Evolutionary conservation across 768 basidiomycete genomes (phyloP), one percentile per base, ranked within the genome.

Genomic region (Naganishia vaughanmartiniae): DNA sequence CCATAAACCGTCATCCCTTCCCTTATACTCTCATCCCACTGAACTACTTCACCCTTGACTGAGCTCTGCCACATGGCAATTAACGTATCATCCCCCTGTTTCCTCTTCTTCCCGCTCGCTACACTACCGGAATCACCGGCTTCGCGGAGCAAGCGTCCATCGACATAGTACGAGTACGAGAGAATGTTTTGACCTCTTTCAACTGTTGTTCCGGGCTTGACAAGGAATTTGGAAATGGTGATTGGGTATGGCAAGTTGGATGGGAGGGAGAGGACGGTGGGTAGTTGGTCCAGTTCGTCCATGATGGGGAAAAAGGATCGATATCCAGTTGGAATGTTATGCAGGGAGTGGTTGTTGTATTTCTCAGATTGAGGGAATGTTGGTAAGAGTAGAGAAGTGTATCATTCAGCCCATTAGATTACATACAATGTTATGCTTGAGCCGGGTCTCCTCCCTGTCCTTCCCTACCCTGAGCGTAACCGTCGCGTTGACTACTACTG

Each of bases 61-160:
- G 90, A 85, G 66, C 87, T 87, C 79, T 97, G 94, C 93, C 93
- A 98, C 45, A 89, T 90, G 70, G 92, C 91, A 78, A 91, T 91
- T 71, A 90, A 86, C 63, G 87, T 86, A 80, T 91, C 72, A 53
- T 73, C 72, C 9, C 67, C 67, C 42, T 73, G 74, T 45, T 73
- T 68, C 19, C 67, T 54, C 51, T 33, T 73, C 58, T 31, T 69
- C 14, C 42, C 60, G 33, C 14, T 67, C 0, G 42, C 60, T 9
- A n/a, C 36, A n/a, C 56, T 56, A 55, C 58, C 45, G 17, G 28
- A 19, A 58, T 68, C 60, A 3, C 45, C 67, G 11, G 42, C 30
- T 65, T 67, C 84, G 69, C 84, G 83, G 36, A 63, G 60, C 15
- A 79, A 75, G 66, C 83, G 72, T 54, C 87, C 78, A 70, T 84